Evolutionary conservation across 2,329 filamentous ascomycete genomes (phyloP).

Genomic region (Alternaria longipes): DNA sequence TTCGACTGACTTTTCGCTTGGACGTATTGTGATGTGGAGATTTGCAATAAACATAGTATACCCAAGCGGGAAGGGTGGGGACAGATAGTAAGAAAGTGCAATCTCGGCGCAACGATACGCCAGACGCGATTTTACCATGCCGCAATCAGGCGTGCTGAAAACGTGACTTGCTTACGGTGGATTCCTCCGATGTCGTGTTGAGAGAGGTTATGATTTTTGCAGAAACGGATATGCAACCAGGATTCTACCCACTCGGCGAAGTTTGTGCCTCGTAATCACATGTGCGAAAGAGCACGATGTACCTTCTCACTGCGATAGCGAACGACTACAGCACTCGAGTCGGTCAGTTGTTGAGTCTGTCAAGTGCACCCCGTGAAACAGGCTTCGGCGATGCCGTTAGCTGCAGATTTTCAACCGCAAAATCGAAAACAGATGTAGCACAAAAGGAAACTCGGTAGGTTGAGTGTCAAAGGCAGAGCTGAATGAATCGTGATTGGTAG

Average conservation of each 20-base stretch:
- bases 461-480: background rate
- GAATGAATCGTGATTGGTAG: background rate
- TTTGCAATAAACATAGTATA: background rate
- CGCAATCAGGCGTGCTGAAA: background rate
- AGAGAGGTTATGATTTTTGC: background rate
- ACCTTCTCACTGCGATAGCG: background rate
- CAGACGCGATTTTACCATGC: background rate
- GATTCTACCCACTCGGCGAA: background rate
- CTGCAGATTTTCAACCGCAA: background rate
- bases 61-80: background rate
- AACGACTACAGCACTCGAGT: background rate
- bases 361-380: background rate
- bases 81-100: background rate
- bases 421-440: background rate
- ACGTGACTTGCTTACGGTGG: slow-evolving; percentile 10
- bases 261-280: background rate
- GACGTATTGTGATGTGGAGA: background rate
- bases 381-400: background rate
- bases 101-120: background rate
- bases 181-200: background rate
- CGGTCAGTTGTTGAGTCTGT: background rate
- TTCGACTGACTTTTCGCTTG: background rate
- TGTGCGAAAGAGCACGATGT: too few relatives aligned
- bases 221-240: background rate
- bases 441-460: background rate